These are phyloP conservation scores for Mycocentrospora acerina DNA, from an alignment of 2,329 filamentous ascomycete species.

Conservation along the genomic window DNA sequence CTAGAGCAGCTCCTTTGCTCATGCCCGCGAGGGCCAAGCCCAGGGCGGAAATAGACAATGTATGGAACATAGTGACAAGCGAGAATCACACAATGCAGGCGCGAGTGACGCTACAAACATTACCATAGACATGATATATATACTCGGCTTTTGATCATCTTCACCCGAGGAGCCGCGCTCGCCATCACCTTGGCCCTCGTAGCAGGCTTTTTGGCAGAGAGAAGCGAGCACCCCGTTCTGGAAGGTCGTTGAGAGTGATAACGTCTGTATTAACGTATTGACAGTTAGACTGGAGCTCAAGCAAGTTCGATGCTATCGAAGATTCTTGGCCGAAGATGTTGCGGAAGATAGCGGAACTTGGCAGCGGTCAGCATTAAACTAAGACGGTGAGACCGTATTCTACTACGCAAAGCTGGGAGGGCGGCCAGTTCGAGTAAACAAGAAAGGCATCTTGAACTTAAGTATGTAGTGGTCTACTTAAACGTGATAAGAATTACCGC, in stretches of 20 bases:
- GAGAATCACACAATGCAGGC: too few relatives aligned
- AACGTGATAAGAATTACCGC: too few relatives aligned
- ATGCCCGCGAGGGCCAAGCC: slow-evolving; percentile 20
- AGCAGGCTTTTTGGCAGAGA: slow-evolving; percentile 1
- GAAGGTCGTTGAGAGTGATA: background rate
- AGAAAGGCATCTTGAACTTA: too few relatives aligned
- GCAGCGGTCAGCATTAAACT: too few relatives aligned
- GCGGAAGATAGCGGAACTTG: slow-evolving; percentile 16
- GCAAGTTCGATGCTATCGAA: slow-evolving; percentile 2
- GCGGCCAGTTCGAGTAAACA: too few relatives aligned
- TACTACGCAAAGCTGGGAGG: too few relatives aligned
- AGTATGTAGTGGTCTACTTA: too few relatives aligned
- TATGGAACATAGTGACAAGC: slow-evolving; percentile 18
- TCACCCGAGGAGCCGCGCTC: too few relatives aligned
- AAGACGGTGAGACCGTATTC: too few relatives aligned
- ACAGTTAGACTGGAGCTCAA: slow-evolving; percentile 6
- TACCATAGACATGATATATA: slow-evolving; percentile 2
- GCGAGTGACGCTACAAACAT: background rate
- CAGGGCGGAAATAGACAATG: slow-evolving; percentile 12
- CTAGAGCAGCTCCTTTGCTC: slow-evolving; percentile 23
- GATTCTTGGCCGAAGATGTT: slow-evolving; percentile 18
- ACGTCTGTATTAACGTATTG: background rate
- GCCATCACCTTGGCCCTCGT: too few relatives aligned
- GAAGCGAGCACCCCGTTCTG: too few relatives aligned
- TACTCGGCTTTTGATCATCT: too few relatives aligned